Conservation (phyloP, 2,329 filamentous ascomycete genomes). For the Chrysoporthe deuterocubensis region DNA sequence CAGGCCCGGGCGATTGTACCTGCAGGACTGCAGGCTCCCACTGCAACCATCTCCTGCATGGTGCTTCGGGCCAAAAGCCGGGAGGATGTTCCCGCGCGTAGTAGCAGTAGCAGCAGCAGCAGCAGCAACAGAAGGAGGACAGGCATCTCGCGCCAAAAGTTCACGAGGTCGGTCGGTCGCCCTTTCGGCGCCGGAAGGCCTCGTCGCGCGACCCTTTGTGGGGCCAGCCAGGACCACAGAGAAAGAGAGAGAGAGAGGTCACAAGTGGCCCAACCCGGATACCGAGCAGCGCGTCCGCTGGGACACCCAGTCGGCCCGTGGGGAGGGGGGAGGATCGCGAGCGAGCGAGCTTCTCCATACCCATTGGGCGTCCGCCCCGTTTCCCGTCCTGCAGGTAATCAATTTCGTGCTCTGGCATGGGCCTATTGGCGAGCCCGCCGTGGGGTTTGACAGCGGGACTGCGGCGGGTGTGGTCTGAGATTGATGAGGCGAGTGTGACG, state of each 20-base stretch:
- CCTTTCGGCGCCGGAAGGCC: too few relatives aligned
- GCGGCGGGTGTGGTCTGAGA: conserved; percentile 3
- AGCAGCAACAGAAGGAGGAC: too few relatives aligned
- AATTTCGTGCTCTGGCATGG: conserved; percentile 8
- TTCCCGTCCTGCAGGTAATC: conserved; percentile 10
- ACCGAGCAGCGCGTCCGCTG: background rate
- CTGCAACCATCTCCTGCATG: conserved; percentile 24
- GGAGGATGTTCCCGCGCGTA: conserved; percentile 8
- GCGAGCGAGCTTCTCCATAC: background rate
- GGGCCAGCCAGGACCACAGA: background rate
- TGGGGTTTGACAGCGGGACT: background rate
- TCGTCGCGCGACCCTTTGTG: background rate
- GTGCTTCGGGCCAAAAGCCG: conserved; percentile 19
- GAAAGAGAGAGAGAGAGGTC: background rate
- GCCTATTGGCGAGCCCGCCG: background rate
- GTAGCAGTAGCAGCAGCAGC: background rate
- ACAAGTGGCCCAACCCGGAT: conserved; percentile 8
- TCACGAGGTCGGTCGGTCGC: too few relatives aligned
- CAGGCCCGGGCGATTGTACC: conserved; percentile 12
- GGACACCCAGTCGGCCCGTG: conserved; percentile 20
- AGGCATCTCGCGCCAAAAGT: too few relatives aligned
- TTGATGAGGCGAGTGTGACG: conserved; percentile 8
- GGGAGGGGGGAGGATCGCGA: conserved; percentile 3
- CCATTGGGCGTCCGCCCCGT: background rate
- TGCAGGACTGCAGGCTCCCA: conserved; percentile 16